Base-by-base conservation (phyloP, 805 yeast genomes). In the Metschnikowia dekortorum region DNA sequence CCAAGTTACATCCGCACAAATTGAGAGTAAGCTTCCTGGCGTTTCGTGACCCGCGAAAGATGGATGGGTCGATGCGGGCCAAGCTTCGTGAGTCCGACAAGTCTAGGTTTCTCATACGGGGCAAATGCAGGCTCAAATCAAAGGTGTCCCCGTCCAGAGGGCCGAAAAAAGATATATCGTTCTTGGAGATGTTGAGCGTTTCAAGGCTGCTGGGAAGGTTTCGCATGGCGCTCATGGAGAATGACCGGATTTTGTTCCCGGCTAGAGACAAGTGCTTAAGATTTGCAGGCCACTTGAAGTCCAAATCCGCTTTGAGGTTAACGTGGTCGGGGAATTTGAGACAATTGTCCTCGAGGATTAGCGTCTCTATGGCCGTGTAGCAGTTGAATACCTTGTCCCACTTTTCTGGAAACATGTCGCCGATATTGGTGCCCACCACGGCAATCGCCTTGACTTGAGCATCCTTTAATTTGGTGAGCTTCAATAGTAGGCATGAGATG, bases 341-440 rank as follows among this genome's bases (percentile, higher is more conserved):
- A 13, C 39, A 28, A 14, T 69, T 68, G 39, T 67, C 64, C 3
- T 61, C 49, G n/a, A 71, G 55, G 38, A 64, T 55, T 33, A 71
- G 57, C 22, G 22, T 44, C 18, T 46, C 42, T 14, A 68, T 47
- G 38, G 59, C 59, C 9, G 49, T 33, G 44, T 69, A 68, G 16
- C 60, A 54, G 10, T 49, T 43, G 33, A 72, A 63, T 3, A 71
- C 53, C 38, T 56, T 57, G 34, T 64, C 59, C 76, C 76, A 72
- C 46, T 62, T 62, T 2, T 54, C 42, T 3, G 63, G 63, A 51
- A 56, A 70, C 46, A 64, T 58, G 7, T 58, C 56, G 5, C 76
- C 75, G 2, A 72, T 63, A 37, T 70, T 71, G 11, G 73, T 68
- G n/a, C 63, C 59, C 16, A 54, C 51, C 16, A 72, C 61, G 13